Evolutionary conservation across 495 filamentous ascomycete species (phyloP).

Genomic region (Haplographium delicatum): DNA sequence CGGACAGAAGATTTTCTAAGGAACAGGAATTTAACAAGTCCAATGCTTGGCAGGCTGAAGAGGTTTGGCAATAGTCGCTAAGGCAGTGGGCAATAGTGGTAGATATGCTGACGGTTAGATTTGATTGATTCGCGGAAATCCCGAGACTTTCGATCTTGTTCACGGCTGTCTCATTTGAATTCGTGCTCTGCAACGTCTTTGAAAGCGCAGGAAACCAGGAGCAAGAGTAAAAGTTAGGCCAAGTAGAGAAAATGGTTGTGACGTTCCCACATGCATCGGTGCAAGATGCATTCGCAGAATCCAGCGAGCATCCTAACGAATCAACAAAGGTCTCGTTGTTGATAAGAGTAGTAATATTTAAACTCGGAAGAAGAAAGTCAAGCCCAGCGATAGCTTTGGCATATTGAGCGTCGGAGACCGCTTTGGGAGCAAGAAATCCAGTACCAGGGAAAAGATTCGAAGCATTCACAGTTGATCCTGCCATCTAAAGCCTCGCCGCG

Average conservation of each 20-base stretch:
- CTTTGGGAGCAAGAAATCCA: too few relatives aligned
- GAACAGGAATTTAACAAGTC: not conserved
- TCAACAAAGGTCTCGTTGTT: conserved; percentile 4
- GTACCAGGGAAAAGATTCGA: too few relatives aligned
- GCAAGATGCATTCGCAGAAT: not conserved
- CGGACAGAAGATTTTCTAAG: not conserved
- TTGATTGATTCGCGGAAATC: not conserved
- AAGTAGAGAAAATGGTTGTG: not conserved
- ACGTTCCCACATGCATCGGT: conserved; percentile 4
- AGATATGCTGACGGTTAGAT: conserved; percentile 1
- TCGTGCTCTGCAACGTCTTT: not conserved
- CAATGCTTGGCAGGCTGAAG: not conserved
- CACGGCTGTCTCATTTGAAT: not conserved
- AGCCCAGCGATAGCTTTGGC: not conserved
- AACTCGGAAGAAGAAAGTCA: not conserved
- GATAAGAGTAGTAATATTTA: not conserved
- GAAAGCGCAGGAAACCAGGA: conserved; percentile 10
- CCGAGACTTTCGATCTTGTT: not conserved
- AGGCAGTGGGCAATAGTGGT: conserved; percentile 1
- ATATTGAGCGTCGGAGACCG: too few relatives aligned
- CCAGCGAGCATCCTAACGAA: not conserved
- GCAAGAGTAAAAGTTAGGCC: conserved; percentile 15
- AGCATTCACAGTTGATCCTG: too few relatives aligned
- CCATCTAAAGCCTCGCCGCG: too few relatives aligned
- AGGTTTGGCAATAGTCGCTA: conserved; percentile 4